Conservation (phyloP, 2,329 filamentous ascomycete genomes). For the Amesomyces nigricolor region DNA sequence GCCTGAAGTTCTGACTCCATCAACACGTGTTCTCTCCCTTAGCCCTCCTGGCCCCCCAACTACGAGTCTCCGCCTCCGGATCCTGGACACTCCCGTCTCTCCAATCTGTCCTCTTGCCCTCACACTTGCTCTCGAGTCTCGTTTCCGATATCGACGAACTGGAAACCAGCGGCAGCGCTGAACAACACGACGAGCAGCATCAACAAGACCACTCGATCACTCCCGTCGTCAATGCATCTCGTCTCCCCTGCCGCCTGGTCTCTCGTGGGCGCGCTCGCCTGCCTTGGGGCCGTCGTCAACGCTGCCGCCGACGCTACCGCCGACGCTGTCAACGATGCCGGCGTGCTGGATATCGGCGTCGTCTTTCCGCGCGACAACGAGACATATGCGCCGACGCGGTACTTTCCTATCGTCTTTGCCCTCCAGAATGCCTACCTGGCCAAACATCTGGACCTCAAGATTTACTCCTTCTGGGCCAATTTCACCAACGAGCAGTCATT, state of each 20-base stretch:
- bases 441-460: constrained; percentile 4
- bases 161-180: no score
- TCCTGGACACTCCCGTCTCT: no score
- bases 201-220: no score
- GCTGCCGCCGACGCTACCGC: not conserved
- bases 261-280: constrained; percentile 10
- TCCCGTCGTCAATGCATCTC: constrained; percentile 2
- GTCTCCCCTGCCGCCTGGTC: constrained; percentile 4
- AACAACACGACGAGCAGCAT: no score
- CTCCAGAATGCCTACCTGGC: constrained; percentile 26
- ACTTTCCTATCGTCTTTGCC: constrained; percentile 30
- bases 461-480: not conserved
- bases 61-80: no score
- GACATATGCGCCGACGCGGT: constrained; percentile 26
- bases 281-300: constrained; percentile 11
- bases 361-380: constrained; percentile 31
- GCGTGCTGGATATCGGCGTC: constrained; percentile 27
- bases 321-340: not conserved
- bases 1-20: no score
- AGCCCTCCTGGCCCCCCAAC: no score
- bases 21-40: no score
- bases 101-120: no score
- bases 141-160: no score
- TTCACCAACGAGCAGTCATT: not conserved
- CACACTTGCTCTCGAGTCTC: no score